Percentiles rank a stretch among this genome's conserved stretches.
phyloP scores from a whole-genome alignment of 2,329 filamentous ascomycete genomes.

The Aspergillus oerlinghausenensis region DNA sequence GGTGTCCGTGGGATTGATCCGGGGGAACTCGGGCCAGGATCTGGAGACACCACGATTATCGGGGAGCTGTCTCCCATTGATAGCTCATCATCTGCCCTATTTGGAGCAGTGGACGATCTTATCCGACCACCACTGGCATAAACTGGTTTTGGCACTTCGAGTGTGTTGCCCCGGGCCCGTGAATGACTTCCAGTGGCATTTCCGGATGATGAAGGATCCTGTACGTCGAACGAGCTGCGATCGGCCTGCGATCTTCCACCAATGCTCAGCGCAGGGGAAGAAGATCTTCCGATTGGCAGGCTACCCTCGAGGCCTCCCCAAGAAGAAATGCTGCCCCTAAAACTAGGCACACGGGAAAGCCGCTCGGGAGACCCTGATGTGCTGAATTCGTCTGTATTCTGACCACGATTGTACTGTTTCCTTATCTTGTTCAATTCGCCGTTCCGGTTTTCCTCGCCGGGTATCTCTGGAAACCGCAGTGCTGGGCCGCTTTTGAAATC shows the following conservation, averaged over 20 bases:
- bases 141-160: background rate
- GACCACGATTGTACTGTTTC: slow-evolving; percentile 27
- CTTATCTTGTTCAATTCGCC: slow-evolving; percentile 35
- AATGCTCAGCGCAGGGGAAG: background rate
- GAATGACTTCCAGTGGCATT: background rate
- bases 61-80: background rate
- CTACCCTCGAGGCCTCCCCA: background rate
- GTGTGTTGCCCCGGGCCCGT: background rate
- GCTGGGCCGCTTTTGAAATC: slow-evolving; percentile 47
- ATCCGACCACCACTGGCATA: background rate
- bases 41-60: background rate
- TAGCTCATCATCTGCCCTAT: background rate
- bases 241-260: background rate
- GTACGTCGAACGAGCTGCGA: background rate
- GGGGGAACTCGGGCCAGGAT: background rate
- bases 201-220: background rate
- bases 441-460: slow-evolving; percentile 51
- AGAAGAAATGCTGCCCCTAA: background rate
- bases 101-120: background rate
- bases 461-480: slow-evolving; percentile 52
- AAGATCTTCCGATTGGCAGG: background rate
- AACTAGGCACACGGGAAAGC: background rate
- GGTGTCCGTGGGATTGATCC: background rate
- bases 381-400: background rate
- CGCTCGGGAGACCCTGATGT: background rate